Base-by-base conservation (phyloP, 108 stramenopile species). In the Fragilaria crotonensis region DNA sequence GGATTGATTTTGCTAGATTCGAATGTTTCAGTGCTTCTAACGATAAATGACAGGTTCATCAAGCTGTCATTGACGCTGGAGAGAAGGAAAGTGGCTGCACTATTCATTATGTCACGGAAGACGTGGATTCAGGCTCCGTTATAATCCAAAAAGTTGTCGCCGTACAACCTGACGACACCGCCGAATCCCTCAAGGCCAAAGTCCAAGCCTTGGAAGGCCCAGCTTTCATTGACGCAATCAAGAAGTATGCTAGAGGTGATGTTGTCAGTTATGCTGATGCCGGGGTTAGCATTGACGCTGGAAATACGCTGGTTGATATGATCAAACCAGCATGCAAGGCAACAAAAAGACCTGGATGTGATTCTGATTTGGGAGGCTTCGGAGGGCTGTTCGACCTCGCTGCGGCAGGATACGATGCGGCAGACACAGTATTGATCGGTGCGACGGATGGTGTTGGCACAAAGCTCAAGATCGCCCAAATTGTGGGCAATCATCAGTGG, bases 381-480 rank as follows among this genome's bases (percentile, higher is more conserved):
- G 97, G 97, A 30, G 94, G 93, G 23, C 74, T 98, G 23, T 98
- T 98, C 51, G 95, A 98, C 63, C 84, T 98, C 45, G 73, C 84
- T n/a, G 87, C 92, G 22, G 96, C 96, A 23, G 97, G 97, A 17
- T 96, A 79, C 57, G 77, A 82, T 29, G 73, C 83, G 11, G 73
- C 72, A 32, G 90, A 97, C 56, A 95, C 95, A 22, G 84, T 98
- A 32, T 76, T 98, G 31, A 96, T 98, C 57, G 90, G 93, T 48
- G 97, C 95, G 2, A 96, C 97, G 11, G 97, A 98, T 75, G 97
- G 97, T 45, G 97, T 98, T 31, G 97, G 97, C n/a, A 98, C 97
- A 45, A 98, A 98, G 70, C 86, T 98, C 5, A 73, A 88, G 45
- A 87, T 95, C 59, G 94, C 94, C 9, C 91, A 92, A 54, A 59